phyloP scores from a whole-genome alignment of 176 grass and related monocot genomes.

The Carex myosuroides region DNA sequence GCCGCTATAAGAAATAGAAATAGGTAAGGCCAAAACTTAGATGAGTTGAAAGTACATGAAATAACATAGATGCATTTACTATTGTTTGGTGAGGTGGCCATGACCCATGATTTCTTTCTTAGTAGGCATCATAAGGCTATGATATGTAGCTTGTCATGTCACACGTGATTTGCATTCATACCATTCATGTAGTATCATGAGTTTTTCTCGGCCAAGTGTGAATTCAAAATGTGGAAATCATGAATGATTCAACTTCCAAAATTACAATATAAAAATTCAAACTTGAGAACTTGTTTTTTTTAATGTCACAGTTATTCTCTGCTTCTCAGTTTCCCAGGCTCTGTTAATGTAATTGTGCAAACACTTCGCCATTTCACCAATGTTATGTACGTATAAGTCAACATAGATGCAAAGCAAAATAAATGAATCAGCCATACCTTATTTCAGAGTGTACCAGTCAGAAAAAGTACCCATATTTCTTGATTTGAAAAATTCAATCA shows the following conservation, averaged over 20 bases:
- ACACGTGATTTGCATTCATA: slow-evolving; percentile 23
- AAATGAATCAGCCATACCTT: not conserved
- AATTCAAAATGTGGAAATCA: slow-evolving; percentile 12
- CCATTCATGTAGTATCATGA: not conserved
- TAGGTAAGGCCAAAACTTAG: slow-evolving; percentile 1
- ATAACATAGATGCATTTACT: slow-evolving; percentile 9
- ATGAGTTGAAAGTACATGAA: not conserved
- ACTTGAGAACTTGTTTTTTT: not conserved
- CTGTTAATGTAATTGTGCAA: not conserved
- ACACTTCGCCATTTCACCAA: not conserved
- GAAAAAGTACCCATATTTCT: not conserved
- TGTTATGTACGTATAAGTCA: not conserved
- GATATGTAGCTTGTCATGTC: slow-evolving; percentile 16
- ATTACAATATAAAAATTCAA: not conserved
- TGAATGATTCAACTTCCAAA: not conserved
- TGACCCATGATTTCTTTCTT: not conserved
- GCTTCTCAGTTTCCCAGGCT: not conserved
- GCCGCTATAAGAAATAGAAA: not conserved
- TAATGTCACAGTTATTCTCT: not conserved
- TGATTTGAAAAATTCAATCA: not conserved
- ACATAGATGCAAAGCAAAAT: not conserved
- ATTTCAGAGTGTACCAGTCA: not conserved
- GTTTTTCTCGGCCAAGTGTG: not conserved
- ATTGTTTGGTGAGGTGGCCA: not conserved
- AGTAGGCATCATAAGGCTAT: slow-evolving; percentile 14